Evolutionary conservation across 1,284 basidiomycete genomes (phyloP).

Genomic region (Trichosporon ovoides): DNA sequence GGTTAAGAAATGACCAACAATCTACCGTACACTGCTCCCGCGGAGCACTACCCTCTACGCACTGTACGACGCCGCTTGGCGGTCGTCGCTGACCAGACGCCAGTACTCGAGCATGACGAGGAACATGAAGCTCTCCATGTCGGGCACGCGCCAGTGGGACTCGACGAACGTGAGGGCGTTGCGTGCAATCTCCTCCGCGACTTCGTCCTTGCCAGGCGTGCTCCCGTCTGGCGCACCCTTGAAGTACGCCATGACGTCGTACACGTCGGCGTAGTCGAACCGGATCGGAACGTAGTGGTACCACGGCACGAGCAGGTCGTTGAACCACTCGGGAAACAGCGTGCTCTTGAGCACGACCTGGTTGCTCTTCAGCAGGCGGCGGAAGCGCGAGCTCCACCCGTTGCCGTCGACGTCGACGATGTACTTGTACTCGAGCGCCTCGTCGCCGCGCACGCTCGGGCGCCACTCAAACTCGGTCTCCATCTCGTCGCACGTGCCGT

Average conservation of each 20-base stretch:
- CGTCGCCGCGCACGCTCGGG: constrained; percentile 3
- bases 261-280: constrained; percentile 45
- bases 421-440: constrained; percentile 44
- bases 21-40: background rate
- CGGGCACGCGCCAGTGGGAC: constrained; percentile 45
- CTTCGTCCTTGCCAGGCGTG: constrained; percentile 38
- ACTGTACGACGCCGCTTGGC: constrained; percentile 22
- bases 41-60: background rate
- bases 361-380: constrained; percentile 38
- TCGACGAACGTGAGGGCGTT: constrained; percentile 44
- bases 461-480: constrained; percentile 36
- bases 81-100: constrained; percentile 32
- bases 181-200: constrained; percentile 48
- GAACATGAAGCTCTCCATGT: constrained; percentile 50
- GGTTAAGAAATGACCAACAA: background rate
- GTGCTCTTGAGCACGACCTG: constrained; percentile 44
- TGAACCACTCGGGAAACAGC: constrained; percentile 38
- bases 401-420: constrained; percentile 51
- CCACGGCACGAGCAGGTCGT: constrained; percentile 41
- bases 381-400: constrained; percentile 48
- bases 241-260: constrained; percentile 52
- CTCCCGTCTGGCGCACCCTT: constrained; percentile 48
- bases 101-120: constrained; percentile 39
- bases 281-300: constrained; percentile 47
- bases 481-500: constrained; percentile 46